Conservation (phyloP, 2,329 filamentous ascomycete genomes). For the Aureobasidium subglaciale region DNA sequence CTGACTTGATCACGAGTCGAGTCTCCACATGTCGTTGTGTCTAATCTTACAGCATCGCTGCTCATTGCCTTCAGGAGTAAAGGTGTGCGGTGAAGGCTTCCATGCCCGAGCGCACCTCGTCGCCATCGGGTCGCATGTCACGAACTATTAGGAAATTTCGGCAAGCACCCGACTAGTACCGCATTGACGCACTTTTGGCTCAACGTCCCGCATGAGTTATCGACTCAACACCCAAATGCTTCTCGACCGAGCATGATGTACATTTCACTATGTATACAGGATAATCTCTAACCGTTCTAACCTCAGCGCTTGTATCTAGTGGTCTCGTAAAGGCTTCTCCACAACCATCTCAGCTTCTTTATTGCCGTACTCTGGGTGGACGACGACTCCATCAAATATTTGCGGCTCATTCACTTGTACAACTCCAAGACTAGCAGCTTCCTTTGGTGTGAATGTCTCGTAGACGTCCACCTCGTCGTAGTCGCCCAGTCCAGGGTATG, state of each 20-base stretch:
- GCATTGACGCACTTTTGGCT: conserved; percentile 4
- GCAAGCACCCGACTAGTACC: background rate
- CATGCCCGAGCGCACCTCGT: background rate
- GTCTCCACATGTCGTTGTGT: background rate
- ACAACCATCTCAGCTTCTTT: background rate
- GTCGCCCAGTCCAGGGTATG: conserved; percentile 34
- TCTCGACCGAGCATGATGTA: background rate
- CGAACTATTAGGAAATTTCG: conserved; percentile 6
- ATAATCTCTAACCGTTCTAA: background rate
- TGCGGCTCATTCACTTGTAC: conserved; percentile 21
- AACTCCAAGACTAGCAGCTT: conserved; percentile 37
- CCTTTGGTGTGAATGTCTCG: conserved; percentile 38
- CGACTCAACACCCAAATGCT: background rate
- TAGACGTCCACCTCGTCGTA: conserved; percentile 40
- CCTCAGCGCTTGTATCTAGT: background rate
- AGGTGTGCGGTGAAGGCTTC: background rate
- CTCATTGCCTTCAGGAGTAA: background rate
- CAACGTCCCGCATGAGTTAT: conserved; percentile 9
- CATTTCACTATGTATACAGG: background rate
- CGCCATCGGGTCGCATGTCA: background rate
- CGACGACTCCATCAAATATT: background rate
- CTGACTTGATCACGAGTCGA: background rate
- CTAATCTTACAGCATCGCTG: background rate
- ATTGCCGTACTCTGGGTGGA: background rate
- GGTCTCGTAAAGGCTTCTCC: background rate